Conservation (phyloP, 176 grass and related monocot genomes). For the Phyllostachys edulis region DNA sequence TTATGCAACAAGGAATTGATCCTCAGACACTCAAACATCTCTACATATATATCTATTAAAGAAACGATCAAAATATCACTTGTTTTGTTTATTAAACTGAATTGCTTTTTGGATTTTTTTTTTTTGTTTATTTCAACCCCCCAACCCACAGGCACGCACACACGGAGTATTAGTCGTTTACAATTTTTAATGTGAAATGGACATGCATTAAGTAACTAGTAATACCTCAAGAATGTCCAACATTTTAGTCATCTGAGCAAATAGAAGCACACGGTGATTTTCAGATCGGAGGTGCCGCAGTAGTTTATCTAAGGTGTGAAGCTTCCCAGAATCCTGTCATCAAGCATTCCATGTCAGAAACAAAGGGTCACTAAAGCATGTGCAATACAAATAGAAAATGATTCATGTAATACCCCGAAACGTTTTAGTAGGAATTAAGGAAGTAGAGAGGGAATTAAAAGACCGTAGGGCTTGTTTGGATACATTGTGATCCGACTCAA, state of each 20-base stretch:
- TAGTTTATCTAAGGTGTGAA: conserved; percentile 88
- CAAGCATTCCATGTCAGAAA: conserved; percentile 37
- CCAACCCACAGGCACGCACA: neutral
- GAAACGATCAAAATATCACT: neutral
- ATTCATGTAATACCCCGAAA: too few relatives aligned
- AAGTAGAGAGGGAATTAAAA: too few relatives aligned
- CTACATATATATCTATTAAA: neutral
- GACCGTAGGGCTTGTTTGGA: too few relatives aligned
- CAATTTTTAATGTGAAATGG: neutral
- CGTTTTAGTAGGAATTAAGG: too few relatives aligned
- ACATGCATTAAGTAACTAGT: conserved; percentile 14
- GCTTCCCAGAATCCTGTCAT: conserved; percentile 94
- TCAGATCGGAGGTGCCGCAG: conserved; percentile 78
- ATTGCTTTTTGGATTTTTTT: neutral
- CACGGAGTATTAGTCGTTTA: neutral
- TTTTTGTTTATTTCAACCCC: neutral
- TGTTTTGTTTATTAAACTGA: neutral
- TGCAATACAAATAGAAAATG: conserved; percentile 11
- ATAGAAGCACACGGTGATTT: conserved; percentile 95
- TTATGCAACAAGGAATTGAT: neutral
- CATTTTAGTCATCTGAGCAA: conserved; percentile 99
- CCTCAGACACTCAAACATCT: neutral
- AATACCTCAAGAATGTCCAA: conserved; percentile 98
- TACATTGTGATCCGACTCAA: too few relatives aligned
- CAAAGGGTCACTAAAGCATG: neutral